phyloP scores from a whole-genome alignment of 176 grass and related monocot species.

The Eragrostis nindensis region DNA sequence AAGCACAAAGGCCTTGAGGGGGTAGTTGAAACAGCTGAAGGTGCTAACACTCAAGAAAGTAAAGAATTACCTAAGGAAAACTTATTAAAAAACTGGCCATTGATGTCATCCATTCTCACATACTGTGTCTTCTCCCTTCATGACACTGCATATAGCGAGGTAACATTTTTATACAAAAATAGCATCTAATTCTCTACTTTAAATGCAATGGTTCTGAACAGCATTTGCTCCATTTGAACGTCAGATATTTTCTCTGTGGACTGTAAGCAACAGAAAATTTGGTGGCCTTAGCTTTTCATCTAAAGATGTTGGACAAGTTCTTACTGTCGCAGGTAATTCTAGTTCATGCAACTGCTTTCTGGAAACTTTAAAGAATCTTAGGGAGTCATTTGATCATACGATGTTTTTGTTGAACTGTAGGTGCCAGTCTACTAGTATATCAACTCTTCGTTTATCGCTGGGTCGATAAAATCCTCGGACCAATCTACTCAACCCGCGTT shows the following conservation, averaged over 20 bases:
- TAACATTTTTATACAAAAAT: constrained; percentile 21
- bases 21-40: constrained; percentile 36
- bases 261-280: constrained; percentile 72
- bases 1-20: constrained; percentile 52
- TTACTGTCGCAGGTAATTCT: constrained; percentile 70
- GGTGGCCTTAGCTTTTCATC: constrained; percentile 79
- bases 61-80: constrained; percentile 14
- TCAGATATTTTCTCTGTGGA: constrained; percentile 96
- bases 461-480: constrained; percentile 52
- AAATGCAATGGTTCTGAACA: neutral
- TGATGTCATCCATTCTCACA: constrained; percentile 73
- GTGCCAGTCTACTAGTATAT: constrained; percentile 65
- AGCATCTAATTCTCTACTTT: neutral
- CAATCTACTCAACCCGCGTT: constrained; percentile 56
- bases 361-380: neutral
- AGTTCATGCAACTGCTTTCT: neutral
- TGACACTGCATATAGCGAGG: constrained; percentile 80
- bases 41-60: constrained; percentile 10
- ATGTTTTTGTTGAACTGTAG: constrained; percentile 13
- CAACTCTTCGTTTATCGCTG: constrained; percentile 73
- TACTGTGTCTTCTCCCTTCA: constrained; percentile 65
- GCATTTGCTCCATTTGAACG: neutral
- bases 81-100: constrained; percentile 72
- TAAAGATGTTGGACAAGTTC: constrained; percentile 76
- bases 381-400: neutral